Evolutionary conservation across 768 basidiomycete genomes (phyloP).

Genomic region (Paxillus ammoniavirescens): DNA sequence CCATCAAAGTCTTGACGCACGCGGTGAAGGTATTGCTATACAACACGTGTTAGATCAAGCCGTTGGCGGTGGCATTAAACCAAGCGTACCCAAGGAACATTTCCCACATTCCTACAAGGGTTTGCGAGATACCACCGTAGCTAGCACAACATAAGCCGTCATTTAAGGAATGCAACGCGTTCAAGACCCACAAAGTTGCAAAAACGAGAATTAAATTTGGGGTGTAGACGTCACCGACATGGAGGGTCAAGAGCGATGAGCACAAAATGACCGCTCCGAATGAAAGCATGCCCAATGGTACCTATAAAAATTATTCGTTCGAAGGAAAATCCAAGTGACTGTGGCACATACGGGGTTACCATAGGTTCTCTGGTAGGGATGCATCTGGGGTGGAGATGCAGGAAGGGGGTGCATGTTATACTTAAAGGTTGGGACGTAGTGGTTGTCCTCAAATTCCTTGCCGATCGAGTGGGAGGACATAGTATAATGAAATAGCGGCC

Average conservation of each 20-base stretch:
- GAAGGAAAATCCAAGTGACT: no score
- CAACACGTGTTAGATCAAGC: constrained; percentile 7
- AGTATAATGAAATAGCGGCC: no score
- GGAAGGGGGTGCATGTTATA: no score
- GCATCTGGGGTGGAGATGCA: no score
- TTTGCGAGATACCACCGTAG: constrained; percentile 31
- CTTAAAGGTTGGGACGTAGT: no score
- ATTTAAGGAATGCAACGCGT: neutral
- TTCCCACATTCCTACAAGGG: constrained; percentile 31
- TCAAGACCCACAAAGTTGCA: constrained; percentile 22
- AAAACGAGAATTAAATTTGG: constrained; percentile 28
- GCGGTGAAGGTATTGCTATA: constrained; percentile 27
- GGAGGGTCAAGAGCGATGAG: constrained; percentile 26
- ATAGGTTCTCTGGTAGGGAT: no score
- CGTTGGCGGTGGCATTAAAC: neutral
- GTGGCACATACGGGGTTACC: no score
- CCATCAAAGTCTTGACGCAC: constrained; percentile 7
- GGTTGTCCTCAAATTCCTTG: no score
- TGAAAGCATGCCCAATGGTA: constrained; percentile 29
- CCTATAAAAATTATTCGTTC: constrained; percentile 5
- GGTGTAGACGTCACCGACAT: constrained; percentile 16
- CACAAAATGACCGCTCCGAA: constrained; percentile 31
- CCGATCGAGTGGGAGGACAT: no score
- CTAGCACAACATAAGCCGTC: constrained; percentile 10
- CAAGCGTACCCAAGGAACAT: constrained; percentile 28